Percentiles rank a stretch among this genome's conserved stretches.
Evolutionary conservation across 495 filamentous ascomycete genomes (phyloP).

Genomic region (Lophium mytilinum): DNA sequence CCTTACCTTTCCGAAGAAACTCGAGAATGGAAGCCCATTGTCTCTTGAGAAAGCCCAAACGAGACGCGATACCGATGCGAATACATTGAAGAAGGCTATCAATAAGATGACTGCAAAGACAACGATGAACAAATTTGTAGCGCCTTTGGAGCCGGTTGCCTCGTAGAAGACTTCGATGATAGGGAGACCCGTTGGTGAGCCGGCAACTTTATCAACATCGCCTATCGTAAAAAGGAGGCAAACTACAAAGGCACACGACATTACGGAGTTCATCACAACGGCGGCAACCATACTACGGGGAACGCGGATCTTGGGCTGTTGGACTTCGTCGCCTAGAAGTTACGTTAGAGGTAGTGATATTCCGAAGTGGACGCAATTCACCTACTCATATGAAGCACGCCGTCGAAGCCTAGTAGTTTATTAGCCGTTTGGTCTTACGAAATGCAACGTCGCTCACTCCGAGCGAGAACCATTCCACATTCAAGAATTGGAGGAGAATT

Average conservation of each 20-base stretch:
- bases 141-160: slow-evolving; percentile 39
- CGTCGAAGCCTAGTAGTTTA: slow-evolving; percentile 8
- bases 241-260: slow-evolving; percentile 12
- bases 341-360: background rate
- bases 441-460: background rate
- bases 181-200: slow-evolving; percentile 39
- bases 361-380: background rate
- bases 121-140: slow-evolving; percentile 40
- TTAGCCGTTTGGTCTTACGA: background rate
- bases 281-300: slow-evolving; percentile 11
- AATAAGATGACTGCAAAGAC: slow-evolving; percentile 42
- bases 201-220: slow-evolving; percentile 20
- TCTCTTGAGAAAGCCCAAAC: slow-evolving; percentile 56
- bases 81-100: slow-evolving; percentile 40
- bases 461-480: too few relatives aligned
- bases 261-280: slow-evolving; percentile 5
- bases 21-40: slow-evolving; percentile 48
- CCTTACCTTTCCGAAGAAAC: slow-evolving; percentile 33
- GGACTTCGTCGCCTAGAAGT: slow-evolving; percentile 12
- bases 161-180: slow-evolving; percentile 48
- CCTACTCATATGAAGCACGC: slow-evolving; percentile 15
- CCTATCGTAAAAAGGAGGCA: slow-evolving; percentile 20
- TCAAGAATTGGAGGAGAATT: too few relatives aligned
- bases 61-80: slow-evolving; percentile 47
- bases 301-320: slow-evolving; percentile 1